Base-by-base conservation (phyloP, 2,329 filamentous ascomycete genomes). In the Paecilomyces sp. region DNA sequence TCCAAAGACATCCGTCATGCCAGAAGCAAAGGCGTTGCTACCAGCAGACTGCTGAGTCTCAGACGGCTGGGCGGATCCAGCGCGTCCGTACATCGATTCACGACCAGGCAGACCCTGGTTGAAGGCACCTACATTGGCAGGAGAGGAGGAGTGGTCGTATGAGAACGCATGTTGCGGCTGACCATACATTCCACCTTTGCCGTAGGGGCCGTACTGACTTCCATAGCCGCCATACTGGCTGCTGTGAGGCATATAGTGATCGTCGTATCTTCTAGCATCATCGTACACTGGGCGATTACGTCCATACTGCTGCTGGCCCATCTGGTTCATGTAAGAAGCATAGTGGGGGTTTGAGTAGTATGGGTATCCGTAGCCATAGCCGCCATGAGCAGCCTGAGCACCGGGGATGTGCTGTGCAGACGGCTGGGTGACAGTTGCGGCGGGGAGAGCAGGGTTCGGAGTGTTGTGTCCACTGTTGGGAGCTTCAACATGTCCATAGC, bases 391-490 rank as follows among this genome's bases (percentile, higher is more conserved):
- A 62, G 75, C 77, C 65, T 85, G 81, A 15, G 71, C 73, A 60
- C 80, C 79, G 57, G 77, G 79, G 70, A 81, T 78, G 61, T 82
- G 80, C 66, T 83, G 81, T 61, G 80, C 80, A 62, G 77, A 74
- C 55, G 82, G 82, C 62, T 83, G 80, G 56, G 77, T 78, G 64
- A 84, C 83, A 61, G 83, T 81, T 61, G 83, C 82, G 57, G 76
- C 79, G 61, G 82, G 81, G 61, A 85, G 74, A 50, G 88, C 82
- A 30, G 92, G 92, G 78, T 95, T 94, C 36, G 93, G 92, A 2
- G 92, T 97, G 68, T 89, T 93, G 74, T 94, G 89, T 53, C 92
- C 93, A 72, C 91, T 96, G 79, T 88, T 91, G 69, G 92, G 90
- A 58, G 96, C 91, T 63, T 85, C 81, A 61, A 82, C 72, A 77